Base-by-base conservation (phyloP, 768 basidiomycete genomes). In the Hortiboletus campestris region DNA sequence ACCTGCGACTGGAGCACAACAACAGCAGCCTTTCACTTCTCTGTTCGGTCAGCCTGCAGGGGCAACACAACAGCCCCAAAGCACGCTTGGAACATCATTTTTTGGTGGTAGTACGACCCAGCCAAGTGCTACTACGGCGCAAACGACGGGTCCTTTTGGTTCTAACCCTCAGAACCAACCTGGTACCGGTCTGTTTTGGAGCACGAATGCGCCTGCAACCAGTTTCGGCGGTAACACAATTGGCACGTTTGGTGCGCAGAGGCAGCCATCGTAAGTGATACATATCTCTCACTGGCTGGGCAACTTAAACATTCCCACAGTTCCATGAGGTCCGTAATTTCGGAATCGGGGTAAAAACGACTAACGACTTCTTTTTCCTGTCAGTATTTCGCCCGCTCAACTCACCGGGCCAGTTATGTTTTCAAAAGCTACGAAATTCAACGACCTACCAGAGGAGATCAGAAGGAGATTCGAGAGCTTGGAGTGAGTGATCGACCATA, bases 371-470 rank as follows among this genome's bases (percentile, higher is more conserved):
- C 19, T 54, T 11, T 7, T 46, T 57, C 20, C n/a, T 13, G 16
- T 44, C 39, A 74, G 69, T 22, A 55, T 68, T 40, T 71, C 71
- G 2, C 67, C 71, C 20, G 55, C 65, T 54, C 72, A 73, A 57
- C 9, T 56, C 7, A 62, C 60, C 4, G 71, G 69, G 8, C 67
- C 65, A 19, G 57, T 65, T 34, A 14, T 68, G 19, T 74, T 77
- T 41, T 75, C 75, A 29, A 79, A 75, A 53, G 75, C 78, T 0
- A 89, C 89, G 1, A 92, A 90, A 65, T 93, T 91, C 70, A 93
- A 92, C 51, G 91, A 93, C 66, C 71, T 92, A 4, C 84, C 88
- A 1, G 89, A 92, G 48, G 78, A 83, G 3, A 57, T 85, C 20
- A 88, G 84, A 71, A 83, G 72, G 57, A 75, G 71, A 5, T 75